phyloP scores from a whole-genome alignment of 495 filamentous ascomycete genomes.

The Penicillium bovifimosum region DNA sequence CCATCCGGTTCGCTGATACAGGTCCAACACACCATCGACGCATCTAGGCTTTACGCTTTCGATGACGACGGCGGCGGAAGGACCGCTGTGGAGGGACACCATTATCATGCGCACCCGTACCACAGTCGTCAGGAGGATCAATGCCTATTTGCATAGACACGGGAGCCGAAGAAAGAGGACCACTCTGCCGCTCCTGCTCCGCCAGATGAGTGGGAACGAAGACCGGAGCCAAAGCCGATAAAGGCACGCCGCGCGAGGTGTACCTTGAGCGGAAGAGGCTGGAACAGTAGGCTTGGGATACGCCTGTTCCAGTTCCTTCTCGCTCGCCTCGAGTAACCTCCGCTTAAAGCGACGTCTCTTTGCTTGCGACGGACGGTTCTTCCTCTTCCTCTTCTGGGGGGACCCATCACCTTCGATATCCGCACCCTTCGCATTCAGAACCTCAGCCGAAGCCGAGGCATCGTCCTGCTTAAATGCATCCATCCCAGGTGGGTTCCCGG shows the following conservation, averaged over 20 bases:
- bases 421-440: not conserved
- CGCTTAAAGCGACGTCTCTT: not conserved
- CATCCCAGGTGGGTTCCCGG: not conserved
- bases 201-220: not conserved
- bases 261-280: not conserved
- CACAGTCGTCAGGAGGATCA: not conserved
- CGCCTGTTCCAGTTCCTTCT: not conserved
- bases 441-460: not conserved
- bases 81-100: not conserved
- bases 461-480: not conserved
- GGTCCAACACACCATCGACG: not conserved
- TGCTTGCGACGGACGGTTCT: not conserved
- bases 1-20: not conserved
- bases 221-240: conserved; percentile 1
- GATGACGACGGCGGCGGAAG: not conserved
- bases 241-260: not conserved
- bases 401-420: not conserved
- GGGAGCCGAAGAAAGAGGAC: not conserved
- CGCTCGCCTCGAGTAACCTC: not conserved
- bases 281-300: not conserved
- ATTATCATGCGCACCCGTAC: not conserved
- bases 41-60: not conserved
- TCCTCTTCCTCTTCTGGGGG: not conserved
- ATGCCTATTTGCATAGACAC: not conserved
- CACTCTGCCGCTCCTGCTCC: not conserved